Conservation (phyloP, 768 basidiomycete species). For the Termitomyces sp. region DNA sequence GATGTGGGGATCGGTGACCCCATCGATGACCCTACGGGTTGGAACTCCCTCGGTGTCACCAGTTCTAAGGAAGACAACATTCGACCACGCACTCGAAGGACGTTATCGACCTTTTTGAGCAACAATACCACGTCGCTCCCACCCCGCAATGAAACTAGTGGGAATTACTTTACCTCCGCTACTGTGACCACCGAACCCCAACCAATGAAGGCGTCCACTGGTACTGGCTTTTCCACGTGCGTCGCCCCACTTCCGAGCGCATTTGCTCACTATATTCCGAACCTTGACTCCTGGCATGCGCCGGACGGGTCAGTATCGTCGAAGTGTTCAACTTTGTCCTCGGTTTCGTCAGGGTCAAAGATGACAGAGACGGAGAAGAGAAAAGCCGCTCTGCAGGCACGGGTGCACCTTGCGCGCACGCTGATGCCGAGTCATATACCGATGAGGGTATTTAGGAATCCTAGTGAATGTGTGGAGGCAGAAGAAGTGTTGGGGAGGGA, state of each 20-base stretch:
- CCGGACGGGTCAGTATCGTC: conserved; percentile 4
- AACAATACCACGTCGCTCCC: neutral
- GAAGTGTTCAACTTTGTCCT: conserved; percentile 7
- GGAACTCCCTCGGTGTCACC: conserved; percentile 25
- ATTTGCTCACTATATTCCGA: neutral
- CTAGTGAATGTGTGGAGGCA: conserved; percentile 65
- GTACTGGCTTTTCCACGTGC: neutral
- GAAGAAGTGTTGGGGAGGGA: conserved; percentile 32
- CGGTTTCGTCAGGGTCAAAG: conserved; percentile 1
- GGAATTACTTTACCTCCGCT: conserved; percentile 17
- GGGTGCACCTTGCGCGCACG: conserved; percentile 58
- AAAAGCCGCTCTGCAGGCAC: conserved; percentile 51
- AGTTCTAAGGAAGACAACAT: conserved; percentile 14
- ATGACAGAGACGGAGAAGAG: conserved; percentile 50
- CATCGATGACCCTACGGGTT: conserved; percentile 64
- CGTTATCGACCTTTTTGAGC: conserved; percentile 6
- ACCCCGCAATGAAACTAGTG: neutral
- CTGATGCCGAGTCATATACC: conserved; percentile 51
- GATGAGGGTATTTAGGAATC: conserved; percentile 62
- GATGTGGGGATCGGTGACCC: conserved; percentile 49
- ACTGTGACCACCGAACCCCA: conserved; percentile 20
- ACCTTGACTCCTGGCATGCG: no score
- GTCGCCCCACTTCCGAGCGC: neutral
- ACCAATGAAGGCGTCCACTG: conserved; percentile 1
- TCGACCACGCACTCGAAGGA: conserved; percentile 8